Evolutionary conservation across 225 moss, liverwort and hornwort species (phyloP), one percentile per base, ranked within the genome.

Genomic region (Neckera pumila): DNA sequence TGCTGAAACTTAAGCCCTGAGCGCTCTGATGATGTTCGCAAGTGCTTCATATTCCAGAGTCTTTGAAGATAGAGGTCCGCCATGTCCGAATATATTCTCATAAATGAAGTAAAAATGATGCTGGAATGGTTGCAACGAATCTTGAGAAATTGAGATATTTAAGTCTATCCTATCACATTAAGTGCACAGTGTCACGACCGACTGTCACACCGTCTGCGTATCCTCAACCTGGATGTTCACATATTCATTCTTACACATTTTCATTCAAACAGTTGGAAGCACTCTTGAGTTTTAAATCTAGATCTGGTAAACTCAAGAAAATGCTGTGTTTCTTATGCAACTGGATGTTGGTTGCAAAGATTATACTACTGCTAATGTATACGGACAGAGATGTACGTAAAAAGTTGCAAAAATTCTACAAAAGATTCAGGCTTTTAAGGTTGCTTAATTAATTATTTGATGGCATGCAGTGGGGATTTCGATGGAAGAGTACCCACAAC

Each of bases 401-500:
- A 78, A 58, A 12, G 3, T 17, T 58, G 18, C 79, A 79, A 38
- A 57, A 36, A 6, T 54, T n/a, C 56, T 56, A 16, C n/a, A 56
- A 26, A 12, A 27, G 58, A 31, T 31, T 31, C 14, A 43, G 31
- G 14, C 12, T 60, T 40, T 17, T 12, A 18, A 40, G 28, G 59
- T 30, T 14, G 40, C 30, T 14, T 20, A 14, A 42, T 51, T 59
- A 20, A 16, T 62, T 3, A 23, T 28, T 57, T 42, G 42, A 26
- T 45, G 79, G 43, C 34, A 40, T n/a, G 82, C 88, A 93, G 92
- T 80, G 94, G 92, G 19, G 92, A 94, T 86, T 92, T 92, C 66
- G 94, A 94, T 53, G 92, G 92, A 72, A 77, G 92, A 87, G 94
- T 92, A 12, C 92, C 91, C 10, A 92, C 92, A 5, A 92, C 92